Conservation (phyloP, 2,329 filamentous ascomycete genomes). For the Colletotrichum gigasporum region DNA sequence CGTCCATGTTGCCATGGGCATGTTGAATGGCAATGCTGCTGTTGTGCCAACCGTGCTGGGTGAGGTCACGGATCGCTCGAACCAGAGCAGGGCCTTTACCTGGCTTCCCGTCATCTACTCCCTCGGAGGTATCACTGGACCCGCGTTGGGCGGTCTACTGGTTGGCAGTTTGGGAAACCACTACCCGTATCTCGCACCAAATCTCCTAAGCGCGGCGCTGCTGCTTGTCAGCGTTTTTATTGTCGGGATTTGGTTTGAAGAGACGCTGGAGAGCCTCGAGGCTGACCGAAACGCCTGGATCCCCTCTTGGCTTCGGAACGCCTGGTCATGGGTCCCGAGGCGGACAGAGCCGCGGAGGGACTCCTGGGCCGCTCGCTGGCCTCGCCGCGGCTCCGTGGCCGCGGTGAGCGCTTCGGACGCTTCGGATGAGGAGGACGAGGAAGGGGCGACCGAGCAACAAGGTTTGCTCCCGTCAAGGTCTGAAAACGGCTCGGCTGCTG, state of each 20-base stretch:
- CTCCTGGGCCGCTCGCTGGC: constrained; percentile 52
- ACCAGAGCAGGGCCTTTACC: constrained; percentile 92
- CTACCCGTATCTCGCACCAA: constrained; percentile 88
- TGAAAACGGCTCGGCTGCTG: constrained; percentile 56
- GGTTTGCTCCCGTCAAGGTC: constrained; percentile 40
- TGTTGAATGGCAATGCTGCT: constrained; percentile 94
- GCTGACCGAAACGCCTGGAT: constrained; percentile 40
- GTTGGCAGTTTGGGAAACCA: constrained; percentile 69
- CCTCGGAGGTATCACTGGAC: constrained; percentile 90
- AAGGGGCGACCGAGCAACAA: constrained; percentile 30
- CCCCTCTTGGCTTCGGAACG: constrained; percentile 44
- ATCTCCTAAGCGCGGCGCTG: constrained; percentile 79
- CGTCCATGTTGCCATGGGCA: constrained; percentile 89
- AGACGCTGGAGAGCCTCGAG: constrained; percentile 74
- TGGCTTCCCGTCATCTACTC: constrained; percentile 98
- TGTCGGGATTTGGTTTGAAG: constrained; percentile 83
- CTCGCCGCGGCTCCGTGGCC: constrained; percentile 37
- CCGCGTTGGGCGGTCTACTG: constrained; percentile 87
- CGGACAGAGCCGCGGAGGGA: constrained; percentile 35
- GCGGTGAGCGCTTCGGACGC: constrained; percentile 36
- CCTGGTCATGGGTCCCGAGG: constrained; percentile 40
- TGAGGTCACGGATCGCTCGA: constrained; percentile 93
- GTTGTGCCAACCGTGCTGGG: constrained; percentile 93
- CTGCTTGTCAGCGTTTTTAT: constrained; percentile 78
- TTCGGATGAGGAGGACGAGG: constrained; percentile 33